Base-by-base conservation (phyloP, 176 grass and related monocot species). In the Avena eriantha region DNA sequence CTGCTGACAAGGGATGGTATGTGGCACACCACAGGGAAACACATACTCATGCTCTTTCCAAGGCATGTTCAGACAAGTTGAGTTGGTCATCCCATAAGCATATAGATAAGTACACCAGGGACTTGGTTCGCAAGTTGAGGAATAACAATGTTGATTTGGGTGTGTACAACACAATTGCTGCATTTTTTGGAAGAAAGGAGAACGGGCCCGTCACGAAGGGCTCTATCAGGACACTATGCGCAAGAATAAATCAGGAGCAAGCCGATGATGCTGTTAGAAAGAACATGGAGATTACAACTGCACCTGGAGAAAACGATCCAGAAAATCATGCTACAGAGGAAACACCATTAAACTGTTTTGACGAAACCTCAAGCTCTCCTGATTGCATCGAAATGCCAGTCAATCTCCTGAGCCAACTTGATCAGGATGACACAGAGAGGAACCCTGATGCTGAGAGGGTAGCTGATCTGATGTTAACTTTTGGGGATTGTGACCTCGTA, bases 31-130 rank as follows among this genome's bases (percentile, higher is more conserved):
- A 76, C 9, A 10, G 14, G 73, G 49, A 76, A 53, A 17, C 17
- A 29, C 73, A 76, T 50, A 76, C 10, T 17, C 73, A 76, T 76
- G 47, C 47, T 53, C 26, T 76, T 76, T 76, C 47, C 24, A 33
- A 4, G 48, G 17, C 73, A 26, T 76, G 49, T 53, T 50, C 47
- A 76, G 49, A 76, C 15, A 76, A 76, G 73, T 17, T 76, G 48
- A 29, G 9, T 33, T 53, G 3, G 24, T 8, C 73, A 76, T 76
- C 73, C 33, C 73, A 76, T 76, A 76, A 76, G 73, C 73, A 76
- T 76, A 50, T 76, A 76, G 73, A 76, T 53, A 76, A 53, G 47
- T 33, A 76, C 73, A 76, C 73, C 14, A 76, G 73, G 73, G 48
- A 76, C 26, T 53, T 76, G 47, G 73, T 76, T 31, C 73, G 24